phyloP scores from a whole-genome alignment of 1,284 basidiomycete species.

The Ceratobasidium sp. region DNA sequence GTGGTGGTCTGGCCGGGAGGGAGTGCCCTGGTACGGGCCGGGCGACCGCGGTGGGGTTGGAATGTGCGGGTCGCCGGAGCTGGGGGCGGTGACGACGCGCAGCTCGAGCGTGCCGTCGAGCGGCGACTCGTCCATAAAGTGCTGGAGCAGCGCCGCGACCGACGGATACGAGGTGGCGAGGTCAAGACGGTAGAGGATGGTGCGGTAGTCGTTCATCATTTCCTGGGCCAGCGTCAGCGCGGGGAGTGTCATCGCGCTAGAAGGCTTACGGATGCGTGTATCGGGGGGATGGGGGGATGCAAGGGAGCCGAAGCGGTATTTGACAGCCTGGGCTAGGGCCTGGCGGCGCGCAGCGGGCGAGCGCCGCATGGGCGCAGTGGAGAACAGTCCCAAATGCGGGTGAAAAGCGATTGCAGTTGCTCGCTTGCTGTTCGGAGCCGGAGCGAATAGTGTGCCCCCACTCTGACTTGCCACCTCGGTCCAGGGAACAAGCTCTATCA shows the following conservation, averaged over 20 bases:
- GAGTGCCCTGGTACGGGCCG: neutral
- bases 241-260: neutral
- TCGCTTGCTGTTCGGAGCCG: constrained; percentile 30
- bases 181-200: constrained; percentile 32
- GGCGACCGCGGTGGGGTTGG: constrained; percentile 37
- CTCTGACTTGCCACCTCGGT: too few species aligned
- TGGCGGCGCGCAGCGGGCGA: constrained; percentile 1
- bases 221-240: constrained; percentile 7
- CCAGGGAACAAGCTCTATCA: constrained; percentile 2
- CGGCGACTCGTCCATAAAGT: constrained; percentile 43
- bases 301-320: neutral
- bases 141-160: constrained; percentile 24
- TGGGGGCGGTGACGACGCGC: constrained; percentile 36
- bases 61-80: constrained; percentile 21
- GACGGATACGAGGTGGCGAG: constrained; percentile 36
- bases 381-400: constrained; percentile 18
- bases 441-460: neutral
- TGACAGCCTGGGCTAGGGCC: constrained; percentile 11
- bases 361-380: constrained; percentile 13
- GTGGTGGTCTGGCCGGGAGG: constrained; percentile 20
- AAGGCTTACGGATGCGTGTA: neutral
- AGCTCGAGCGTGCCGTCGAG: constrained; percentile 35
- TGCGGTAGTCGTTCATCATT: constrained; percentile 43
- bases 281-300: constrained; percentile 1
- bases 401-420: constrained; percentile 9